Evolutionary conservation across 306 rosid genomes (phyloP), one percentile per base, ranked within the genome.

Genomic region (Acacia melanoxylon): DNA sequence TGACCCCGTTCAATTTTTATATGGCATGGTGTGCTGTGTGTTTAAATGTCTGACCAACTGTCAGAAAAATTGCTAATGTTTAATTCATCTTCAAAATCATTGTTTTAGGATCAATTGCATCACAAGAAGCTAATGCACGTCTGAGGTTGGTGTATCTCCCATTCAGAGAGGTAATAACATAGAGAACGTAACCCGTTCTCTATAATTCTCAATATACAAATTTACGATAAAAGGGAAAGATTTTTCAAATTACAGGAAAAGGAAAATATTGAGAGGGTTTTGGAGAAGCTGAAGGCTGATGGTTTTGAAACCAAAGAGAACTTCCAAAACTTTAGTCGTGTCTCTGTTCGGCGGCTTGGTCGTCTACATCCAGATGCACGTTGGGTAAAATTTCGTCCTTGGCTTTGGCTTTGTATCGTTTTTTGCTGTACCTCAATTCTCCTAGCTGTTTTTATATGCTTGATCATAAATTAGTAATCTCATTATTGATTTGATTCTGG

Each of bases 281-380:
- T 89, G 84, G 91, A 88, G 83, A 82, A 41, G n/a, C 77, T 89
- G 59, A 63, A 58, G 27, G 83, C 52, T 51, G 86, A 85, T 2
- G 89, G 88, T 42, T 81, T 58, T 52, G 77, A 48, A 16, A 73
- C 41, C 17, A 25, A 61, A 9, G 92, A 89, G 77, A 85, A 75
- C 31, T 88, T 78, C 44, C 80, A 86, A 65, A 80, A 70, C 58
- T 89, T 88, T 75, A 83, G 90, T 46, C 93, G 86, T 54, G 93
- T 91, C 58, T 88, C 87, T 35, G 19, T 91, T 81, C 86, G 95
- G 82, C 81, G 95, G 86, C 95, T 91, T 76, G 95, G 95, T 46
- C 95, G 93, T 68, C 84, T 91, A 40, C 91, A 89, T 68, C 93
- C 93, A 10, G 92, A 88, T 78, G 92, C 95, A 73, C 91, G 91